These are phyloP conservation scores for Leptographium lundbergii DNA, from an alignment of 2,329 filamentous ascomycete genomes.

Conservation along the genomic window DNA sequence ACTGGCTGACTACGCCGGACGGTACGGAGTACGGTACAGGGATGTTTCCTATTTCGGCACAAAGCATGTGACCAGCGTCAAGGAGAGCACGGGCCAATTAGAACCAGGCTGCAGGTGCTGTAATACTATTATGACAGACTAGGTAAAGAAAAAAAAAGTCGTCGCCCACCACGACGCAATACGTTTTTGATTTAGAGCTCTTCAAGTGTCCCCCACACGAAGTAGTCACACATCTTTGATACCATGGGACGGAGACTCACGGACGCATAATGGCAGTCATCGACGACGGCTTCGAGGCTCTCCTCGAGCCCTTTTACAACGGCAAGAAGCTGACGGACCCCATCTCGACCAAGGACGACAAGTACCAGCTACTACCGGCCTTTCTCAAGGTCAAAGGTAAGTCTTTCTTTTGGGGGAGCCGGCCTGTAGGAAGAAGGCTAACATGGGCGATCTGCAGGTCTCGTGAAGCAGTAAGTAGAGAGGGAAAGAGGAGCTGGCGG, in stretches of 20 bases:
- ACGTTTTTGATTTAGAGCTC: background rate
- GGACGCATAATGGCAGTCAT: slow-evolving; percentile 32
- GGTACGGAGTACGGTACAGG: background rate
- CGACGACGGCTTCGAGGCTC: slow-evolving; percentile 53
- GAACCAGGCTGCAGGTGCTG: background rate
- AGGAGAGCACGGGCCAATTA: background rate
- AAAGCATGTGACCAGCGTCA: background rate
- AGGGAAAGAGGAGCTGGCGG: no score
- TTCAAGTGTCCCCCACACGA: background rate
- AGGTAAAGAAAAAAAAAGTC: background rate
- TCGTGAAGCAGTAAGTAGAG: slow-evolving; percentile 67
- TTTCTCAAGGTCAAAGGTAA: slow-evolving; percentile 89
- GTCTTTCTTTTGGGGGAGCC: slow-evolving; percentile 13
- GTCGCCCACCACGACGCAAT: background rate
- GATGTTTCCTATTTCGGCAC: background rate
- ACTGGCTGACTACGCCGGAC: background rate
- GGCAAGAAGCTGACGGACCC: slow-evolving; percentile 55
- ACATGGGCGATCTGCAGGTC: slow-evolving; percentile 28
- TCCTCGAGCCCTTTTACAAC: slow-evolving; percentile 55
- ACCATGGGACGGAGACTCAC: background rate
- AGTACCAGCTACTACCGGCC: slow-evolving; percentile 94
- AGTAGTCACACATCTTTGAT: no score
- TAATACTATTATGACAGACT: background rate
- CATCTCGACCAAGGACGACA: slow-evolving; percentile 61
- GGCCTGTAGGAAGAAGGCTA: background rate